Base-by-base conservation (phyloP, 176 grass and related monocot species). In the Musa schizocarpa region DNA sequence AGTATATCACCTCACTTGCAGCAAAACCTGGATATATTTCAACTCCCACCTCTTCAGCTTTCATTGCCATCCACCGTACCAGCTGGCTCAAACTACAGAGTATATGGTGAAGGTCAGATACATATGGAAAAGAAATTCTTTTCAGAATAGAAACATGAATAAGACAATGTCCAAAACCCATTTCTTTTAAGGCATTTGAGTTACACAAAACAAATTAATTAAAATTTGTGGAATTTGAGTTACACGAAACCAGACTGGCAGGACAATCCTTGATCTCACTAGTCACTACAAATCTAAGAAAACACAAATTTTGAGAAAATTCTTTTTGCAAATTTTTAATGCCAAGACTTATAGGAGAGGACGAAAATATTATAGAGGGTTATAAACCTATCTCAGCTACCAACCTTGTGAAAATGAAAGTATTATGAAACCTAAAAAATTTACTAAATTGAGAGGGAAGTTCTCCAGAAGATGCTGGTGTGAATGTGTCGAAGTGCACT, bases 21-120 rank as follows among this genome's bases (percentile, higher is more conserved):
- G 95, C 88, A 91, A 98, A 98, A 83, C 95, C 90, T 80, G 95
- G 86, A 89, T 98, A 98, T 23, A 98, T 86, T 93, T 98, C 95
- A 79, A 98, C 90, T 70, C 90, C 95, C 63, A 98, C 77, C 77
- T 98, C 95, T 82, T 93, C 88, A 67, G 95, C 95, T 77, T 93
- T 98, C 52, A 68, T 19, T 53, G 90, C 88, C 88, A 98, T 89
- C 95, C 95, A 98, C 74, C 86, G 72, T 74, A 98, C 88, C 65
- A 93, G 65, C 66, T 98, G 86, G 59, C 88, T 98, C 72, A 93
- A 98, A 57, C 90, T 98, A 76, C 50, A 80, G 17, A 70, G 68
- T 34, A 50, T 29, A 52, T 70, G 9, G 14, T 11, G 67, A 86
- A 13, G 24, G 68, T 52, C 17, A 24, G 34, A 43, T 6, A 43